These are phyloP conservation scores for Penicillium aurantiogriseum DNA, from an alignment of 2,329 filamentous ascomycete genomes.

Conservation along the genomic window DNA sequence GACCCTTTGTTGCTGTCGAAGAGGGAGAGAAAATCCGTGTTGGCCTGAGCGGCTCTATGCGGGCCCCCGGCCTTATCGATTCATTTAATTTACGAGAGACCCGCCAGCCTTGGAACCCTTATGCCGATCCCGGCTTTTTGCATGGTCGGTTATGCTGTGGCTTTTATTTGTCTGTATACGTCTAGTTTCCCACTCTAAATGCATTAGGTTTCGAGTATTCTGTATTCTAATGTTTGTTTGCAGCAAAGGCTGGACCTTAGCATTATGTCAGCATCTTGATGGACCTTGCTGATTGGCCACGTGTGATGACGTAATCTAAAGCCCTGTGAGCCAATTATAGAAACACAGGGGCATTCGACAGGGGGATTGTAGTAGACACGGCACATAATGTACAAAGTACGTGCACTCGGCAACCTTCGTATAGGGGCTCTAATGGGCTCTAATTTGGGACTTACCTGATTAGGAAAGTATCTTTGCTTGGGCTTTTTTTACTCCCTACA, in stretches of 20 bases:
- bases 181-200: background rate
- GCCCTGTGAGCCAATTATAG: background rate
- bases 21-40: constrained; percentile 15
- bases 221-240: background rate
- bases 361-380: background rate
- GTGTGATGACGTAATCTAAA: background rate
- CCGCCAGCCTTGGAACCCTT: background rate
- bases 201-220: background rate
- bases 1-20: background rate
- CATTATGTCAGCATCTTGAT: background rate
- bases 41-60: constrained; percentile 23
- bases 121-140: background rate
- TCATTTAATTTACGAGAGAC: constrained; percentile 7
- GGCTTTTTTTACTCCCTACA: background rate
- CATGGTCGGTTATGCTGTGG: too few species aligned
- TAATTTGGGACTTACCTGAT: background rate
- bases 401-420: background rate
- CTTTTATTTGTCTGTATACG: background rate
- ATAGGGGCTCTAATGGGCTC: background rate
- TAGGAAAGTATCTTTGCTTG: background rate
- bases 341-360: background rate
- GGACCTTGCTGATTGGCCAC: background rate
- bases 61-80: constrained; percentile 24
- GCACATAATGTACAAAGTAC: background rate
- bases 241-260: background rate